Percentiles rank a stretch among this genome's conserved stretches.
phyloP scores from a whole-genome alignment of 164 flowering plant species.

The Amborella trichopoda region DNA sequence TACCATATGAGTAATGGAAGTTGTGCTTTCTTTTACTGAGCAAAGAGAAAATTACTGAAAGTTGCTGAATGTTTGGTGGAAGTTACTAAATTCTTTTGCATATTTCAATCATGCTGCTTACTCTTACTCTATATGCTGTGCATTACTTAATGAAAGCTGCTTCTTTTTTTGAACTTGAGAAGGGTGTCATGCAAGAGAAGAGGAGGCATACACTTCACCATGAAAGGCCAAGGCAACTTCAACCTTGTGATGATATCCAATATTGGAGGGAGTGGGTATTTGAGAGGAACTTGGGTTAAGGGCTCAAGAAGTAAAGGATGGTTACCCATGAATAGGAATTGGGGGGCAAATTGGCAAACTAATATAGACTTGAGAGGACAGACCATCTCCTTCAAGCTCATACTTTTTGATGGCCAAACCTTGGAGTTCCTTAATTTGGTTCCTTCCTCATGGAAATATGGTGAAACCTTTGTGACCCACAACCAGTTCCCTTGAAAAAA shows the following conservation, averaged over 20 bases:
- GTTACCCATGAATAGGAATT: conserved; percentile 60
- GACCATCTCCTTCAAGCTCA: conserved; percentile 37
- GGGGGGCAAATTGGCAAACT: conserved; percentile 88
- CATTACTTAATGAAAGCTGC: no score
- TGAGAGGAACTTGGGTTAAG: conserved; percentile 49
- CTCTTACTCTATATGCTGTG: no score
- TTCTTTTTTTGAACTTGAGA: no score
- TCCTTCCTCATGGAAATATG: conserved; percentile 57
- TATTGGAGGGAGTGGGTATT: conserved; percentile 63
- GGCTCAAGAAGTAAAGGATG: conserved; percentile 31
- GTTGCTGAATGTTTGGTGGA: no score
- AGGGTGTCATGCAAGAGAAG: conserved; percentile 56
- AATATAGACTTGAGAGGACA: conserved; percentile 31
- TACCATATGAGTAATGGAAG: no score
- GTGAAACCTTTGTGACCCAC: conserved; percentile 53
- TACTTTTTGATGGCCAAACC: conserved; percentile 39
- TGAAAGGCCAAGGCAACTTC: conserved; percentile 59
- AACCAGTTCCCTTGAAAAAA: conserved; percentile 44
- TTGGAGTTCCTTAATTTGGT: conserved; percentile 35
- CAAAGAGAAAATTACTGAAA: no score
- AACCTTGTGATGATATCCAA: conserved; percentile 67
- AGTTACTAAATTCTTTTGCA: no score
- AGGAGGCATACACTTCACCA: conserved; percentile 72
- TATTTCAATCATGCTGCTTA: no score
- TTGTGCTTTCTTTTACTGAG: no score